Conservation (phyloP, 345 rosid genomes). For the Eucalyptus virginea region DNA sequence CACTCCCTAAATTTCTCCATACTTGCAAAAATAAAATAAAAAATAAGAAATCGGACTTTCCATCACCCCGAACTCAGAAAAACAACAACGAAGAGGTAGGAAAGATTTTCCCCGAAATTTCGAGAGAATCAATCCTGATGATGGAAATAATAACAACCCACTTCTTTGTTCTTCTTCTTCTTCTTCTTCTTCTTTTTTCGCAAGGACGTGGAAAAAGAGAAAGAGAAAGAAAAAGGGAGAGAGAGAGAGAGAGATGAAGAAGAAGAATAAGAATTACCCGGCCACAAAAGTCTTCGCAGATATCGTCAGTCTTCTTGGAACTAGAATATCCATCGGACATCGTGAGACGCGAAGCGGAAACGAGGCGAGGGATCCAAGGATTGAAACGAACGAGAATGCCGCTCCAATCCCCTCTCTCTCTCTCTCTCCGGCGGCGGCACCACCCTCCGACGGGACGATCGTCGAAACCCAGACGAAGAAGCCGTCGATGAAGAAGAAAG, state of each 20-base stretch:
- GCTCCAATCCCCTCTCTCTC: too few relatives aligned
- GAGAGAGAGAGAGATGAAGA: too few relatives aligned
- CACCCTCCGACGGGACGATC: too few relatives aligned
- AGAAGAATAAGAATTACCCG: conserved; percentile 2
- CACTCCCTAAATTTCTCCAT: background rate
- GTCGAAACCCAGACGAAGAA: too few relatives aligned
- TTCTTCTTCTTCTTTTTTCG: background rate
- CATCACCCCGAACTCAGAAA: background rate
- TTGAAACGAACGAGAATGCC: too few relatives aligned
- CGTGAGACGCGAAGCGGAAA: too few relatives aligned
- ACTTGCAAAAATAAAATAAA: background rate
- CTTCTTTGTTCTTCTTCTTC: background rate
- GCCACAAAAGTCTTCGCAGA: conserved; percentile 26
- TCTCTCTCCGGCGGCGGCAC: too few relatives aligned
- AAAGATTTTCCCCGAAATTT: background rate
- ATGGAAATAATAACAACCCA: background rate
- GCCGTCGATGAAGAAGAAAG: too few relatives aligned
- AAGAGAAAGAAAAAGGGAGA: background rate
- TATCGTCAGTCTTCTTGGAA: conserved; percentile 18
- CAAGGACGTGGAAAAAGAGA: background rate
- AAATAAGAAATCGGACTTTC: background rate
- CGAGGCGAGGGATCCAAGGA: too few relatives aligned
- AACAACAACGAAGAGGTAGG: background rate
- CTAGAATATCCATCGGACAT: too few relatives aligned
- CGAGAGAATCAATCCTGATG: background rate